phyloP scores from a whole-genome alignment of 2,329 filamentous ascomycete genomes.

The Acrodontium crateriforme region DNA sequence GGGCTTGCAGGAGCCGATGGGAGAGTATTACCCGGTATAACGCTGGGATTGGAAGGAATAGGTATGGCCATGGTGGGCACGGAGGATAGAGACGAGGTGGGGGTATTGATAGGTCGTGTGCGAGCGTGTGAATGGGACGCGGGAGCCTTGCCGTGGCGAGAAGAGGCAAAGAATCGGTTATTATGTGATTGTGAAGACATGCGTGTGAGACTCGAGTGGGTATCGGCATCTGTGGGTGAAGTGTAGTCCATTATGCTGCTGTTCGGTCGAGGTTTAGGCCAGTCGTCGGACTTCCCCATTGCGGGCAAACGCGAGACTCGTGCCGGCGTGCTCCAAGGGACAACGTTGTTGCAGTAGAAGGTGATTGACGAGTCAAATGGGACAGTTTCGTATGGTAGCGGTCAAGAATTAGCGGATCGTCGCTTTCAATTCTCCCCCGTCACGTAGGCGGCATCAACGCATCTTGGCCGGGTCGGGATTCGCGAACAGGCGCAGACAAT shows the following conservation, averaged over 20 bases:
- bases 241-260: constrained; percentile 19
- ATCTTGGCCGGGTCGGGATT: too few species aligned
- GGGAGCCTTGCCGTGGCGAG: constrained; percentile 20
- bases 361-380: too few species aligned
- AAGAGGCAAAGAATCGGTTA: constrained; percentile 16
- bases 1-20: constrained; percentile 52
- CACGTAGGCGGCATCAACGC: too few species aligned
- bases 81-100: constrained; percentile 11
- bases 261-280: constrained; percentile 11
- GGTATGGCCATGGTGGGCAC: constrained; percentile 31
- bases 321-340: too few species aligned
- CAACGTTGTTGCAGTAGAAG: too few species aligned
- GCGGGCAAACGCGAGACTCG: too few species aligned
- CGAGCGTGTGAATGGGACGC: constrained; percentile 25
- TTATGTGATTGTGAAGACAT: constrained; percentile 20
- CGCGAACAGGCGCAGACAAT: too few species aligned
- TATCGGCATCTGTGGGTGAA: constrained; percentile 10
- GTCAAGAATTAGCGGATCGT: too few species aligned
- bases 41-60: constrained; percentile 27
- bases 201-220: constrained; percentile 14
- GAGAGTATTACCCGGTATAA: constrained; percentile 46
- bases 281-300: constrained; percentile 6
- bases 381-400: too few species aligned
- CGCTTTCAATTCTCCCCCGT: too few species aligned
- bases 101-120: constrained; percentile 33